A percentile compares a stretch with the other conserved stretches of the same genome.
phyloP scores from a whole-genome alignment of 441 rosid genomes.

The Syzygium malaccense region DNA sequence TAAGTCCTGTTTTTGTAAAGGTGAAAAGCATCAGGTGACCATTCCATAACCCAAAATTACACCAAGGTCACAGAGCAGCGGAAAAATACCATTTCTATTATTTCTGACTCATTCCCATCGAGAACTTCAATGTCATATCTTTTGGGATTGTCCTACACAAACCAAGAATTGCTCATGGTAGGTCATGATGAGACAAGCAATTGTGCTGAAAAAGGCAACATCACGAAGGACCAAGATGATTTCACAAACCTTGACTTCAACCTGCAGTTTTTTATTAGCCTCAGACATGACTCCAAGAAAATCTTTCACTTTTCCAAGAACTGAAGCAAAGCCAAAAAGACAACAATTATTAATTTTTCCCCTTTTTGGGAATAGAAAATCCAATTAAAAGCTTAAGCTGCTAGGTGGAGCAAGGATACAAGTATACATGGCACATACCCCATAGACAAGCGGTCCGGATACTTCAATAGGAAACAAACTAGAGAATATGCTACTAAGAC shows the following conservation, averaged over 20 bases:
- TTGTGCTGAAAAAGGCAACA: neutral
- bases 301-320: conserved; percentile 63
- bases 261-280: conserved; percentile 55
- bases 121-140: conserved; percentile 61
- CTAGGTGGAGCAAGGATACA: neutral
- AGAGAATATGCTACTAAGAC: neutral
- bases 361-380: neutral
- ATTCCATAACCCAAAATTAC: neutral
- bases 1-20: conserved; percentile 1
- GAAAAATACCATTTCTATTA: conserved; percentile 62
- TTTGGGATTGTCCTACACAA: conserved; percentile 37
- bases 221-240: neutral
- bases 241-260: conserved; percentile 40
- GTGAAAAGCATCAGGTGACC: neutral
- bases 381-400: neutral
- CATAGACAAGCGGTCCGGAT: neutral
- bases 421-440: neutral
- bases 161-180: neutral
- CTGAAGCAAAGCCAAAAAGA: conserved; percentile 16
- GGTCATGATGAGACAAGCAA: neutral
- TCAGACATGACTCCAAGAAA: conserved; percentile 67
- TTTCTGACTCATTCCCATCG: conserved; percentile 51
- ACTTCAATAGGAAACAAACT: neutral
- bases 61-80: neutral
- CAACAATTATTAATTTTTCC: neutral